Base-by-base conservation (phyloP, 345 rosid genomes). In the Citrus sp. region DNA sequence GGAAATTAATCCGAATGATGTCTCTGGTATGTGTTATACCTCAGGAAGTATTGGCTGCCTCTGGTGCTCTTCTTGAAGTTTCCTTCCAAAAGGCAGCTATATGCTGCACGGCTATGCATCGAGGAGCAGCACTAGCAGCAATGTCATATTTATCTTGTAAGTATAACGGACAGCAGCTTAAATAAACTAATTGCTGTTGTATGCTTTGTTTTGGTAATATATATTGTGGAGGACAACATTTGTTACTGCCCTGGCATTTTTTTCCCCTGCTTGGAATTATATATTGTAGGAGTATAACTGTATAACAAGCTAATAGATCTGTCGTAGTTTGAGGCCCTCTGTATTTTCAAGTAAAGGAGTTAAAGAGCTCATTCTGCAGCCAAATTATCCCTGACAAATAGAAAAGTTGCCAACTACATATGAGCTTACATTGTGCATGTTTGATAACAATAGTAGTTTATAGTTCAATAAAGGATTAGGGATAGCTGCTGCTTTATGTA, bases 91-190 rank as follows among this genome's bases (percentile, higher is more conserved):
- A 92, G 90, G 98, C 98, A 40, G 99, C 99, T 73, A 92, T 95
- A 85, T 91, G 96, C 85, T 92, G 97, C 86, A 93, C 98, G 24
- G 99, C 98, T n/a, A 95, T 95, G 98, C 99, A 95, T 82, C 92
- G 99, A 70, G 98, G 94, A 75, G 98, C 99, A 63, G 97, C 99
- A 62, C 86, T 95, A 77, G 96, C 93, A 37, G 98, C 99, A 83
- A 90, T 95, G 94, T 95, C 99, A 40, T 92, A 93, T 84, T 87
- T 95, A 74, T 92, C 99, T 56, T 91, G 98, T 93, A 89, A 75
- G 94, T 80, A 61, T 28, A 51, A 58, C 66, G 49, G 38, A 19
- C n/a, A 38, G 7, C 46, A 35, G 32, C 30, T 28, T 25, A 35
- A 35, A 55, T 34, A 22, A 69, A 14, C 34, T 18, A 13, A 42